phyloP scores from a whole-genome alignment of 345 rosid species.

The Syzygium grande region DNA sequence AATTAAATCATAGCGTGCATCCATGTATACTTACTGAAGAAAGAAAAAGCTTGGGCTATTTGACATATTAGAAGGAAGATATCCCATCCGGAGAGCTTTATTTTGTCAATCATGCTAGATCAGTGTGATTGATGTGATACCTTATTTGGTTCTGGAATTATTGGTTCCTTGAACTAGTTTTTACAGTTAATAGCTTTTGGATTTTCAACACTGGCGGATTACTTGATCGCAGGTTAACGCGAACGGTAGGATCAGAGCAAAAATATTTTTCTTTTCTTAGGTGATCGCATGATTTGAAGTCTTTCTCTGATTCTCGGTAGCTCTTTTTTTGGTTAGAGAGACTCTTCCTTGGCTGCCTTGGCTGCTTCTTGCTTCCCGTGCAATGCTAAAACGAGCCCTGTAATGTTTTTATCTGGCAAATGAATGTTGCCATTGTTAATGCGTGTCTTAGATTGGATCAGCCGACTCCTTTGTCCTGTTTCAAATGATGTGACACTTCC shows the following conservation, averaged over 20 bases:
- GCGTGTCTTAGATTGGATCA: background rate
- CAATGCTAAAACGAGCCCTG: background rate
- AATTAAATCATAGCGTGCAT: background rate
- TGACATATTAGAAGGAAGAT: background rate
- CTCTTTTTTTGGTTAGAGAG: background rate
- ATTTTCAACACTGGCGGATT: background rate
- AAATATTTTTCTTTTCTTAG: background rate
- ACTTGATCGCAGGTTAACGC: background rate
- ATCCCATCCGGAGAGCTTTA: background rate
- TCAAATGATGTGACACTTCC: background rate
- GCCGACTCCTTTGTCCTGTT: background rate
- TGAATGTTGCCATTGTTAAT: background rate
- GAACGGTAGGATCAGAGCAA: background rate
- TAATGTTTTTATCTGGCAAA: background rate
- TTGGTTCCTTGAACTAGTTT: background rate
- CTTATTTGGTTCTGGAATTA: background rate
- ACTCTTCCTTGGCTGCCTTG: background rate
- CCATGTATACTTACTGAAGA: background rate
- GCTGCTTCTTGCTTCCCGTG: background rate
- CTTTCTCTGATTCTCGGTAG: background rate
- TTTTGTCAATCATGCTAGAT: background rate
- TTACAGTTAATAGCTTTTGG: background rate
- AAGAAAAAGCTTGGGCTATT: background rate
- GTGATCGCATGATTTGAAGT: background rate
- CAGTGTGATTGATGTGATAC: background rate